Percentiles rank a stretch among this genome's conserved stretches.
Conservation (phyloP, 768 basidiomycete genomes). For the Phanerochaete sordida region DNA sequence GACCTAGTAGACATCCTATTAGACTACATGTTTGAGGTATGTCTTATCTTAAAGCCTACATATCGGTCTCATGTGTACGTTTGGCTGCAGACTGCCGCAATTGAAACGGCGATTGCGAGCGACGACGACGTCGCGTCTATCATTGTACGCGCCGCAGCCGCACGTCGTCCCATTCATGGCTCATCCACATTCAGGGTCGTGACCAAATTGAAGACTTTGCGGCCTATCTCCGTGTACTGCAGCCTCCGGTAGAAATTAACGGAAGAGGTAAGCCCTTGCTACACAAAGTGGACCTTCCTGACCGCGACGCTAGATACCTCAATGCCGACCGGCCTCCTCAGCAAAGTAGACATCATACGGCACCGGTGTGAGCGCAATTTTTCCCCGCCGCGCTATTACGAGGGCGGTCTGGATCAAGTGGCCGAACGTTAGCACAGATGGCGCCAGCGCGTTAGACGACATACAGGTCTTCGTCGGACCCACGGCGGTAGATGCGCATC, state of each 20-base stretch:
- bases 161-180: no score
- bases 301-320: no score
- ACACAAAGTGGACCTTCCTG: no score
- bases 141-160: constrained; percentile 4
- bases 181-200: neutral
- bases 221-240: neutral
- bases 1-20: constrained; percentile 11
- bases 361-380: no score
- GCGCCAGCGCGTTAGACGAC: neutral
- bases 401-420: neutral
- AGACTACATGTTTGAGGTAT: constrained; percentile 20
- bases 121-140: constrained; percentile 11
- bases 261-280: neutral
- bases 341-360: no score
- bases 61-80: no score
- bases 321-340: no score
- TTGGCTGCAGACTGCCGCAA: neutral
- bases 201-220: neutral
- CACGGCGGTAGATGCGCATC: neutral
- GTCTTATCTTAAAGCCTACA: neutral
- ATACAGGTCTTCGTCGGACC: neutral
- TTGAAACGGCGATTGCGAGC: constrained; percentile 15
- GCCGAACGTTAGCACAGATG: neutral
- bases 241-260: neutral
- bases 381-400: neutral